Evolutionary conservation across 2,329 filamentous ascomycete genomes (phyloP), one percentile per base, ranked within the genome.

Genomic region (Alternaria panax): DNA sequence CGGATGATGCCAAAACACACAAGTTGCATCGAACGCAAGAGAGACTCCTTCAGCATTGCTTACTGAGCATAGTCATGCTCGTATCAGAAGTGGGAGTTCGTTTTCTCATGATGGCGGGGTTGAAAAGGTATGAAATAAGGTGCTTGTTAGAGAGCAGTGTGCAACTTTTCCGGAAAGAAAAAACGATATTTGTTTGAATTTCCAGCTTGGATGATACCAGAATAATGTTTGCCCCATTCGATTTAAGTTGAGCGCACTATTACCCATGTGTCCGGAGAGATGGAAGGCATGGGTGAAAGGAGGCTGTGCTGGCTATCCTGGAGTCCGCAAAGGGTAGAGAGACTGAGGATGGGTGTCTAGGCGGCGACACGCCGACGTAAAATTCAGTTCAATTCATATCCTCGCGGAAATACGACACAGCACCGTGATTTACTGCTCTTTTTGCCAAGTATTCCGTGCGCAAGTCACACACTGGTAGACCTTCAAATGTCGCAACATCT

Each of bases 241-340:
- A n/a, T 32, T 14, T 14, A 16, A 28, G 69, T 67, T 20, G 65
- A 72, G 34, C 53, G 60, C 38, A 72, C 67, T 1, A 27, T 73
- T 61, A 72, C 68, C 22, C 69, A 71, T 53, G 59, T 66, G 5
- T 66, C 62, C 16, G 53, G 54, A 16, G 54, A 54, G 28, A 53
- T 53, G 43, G 48, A 57, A 12, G 43, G 48, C 32, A 46, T 62
- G 18, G 51, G 40, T 8, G 25, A 22, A 65, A 65, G 54, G 51
- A 65, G 7, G 51, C 57, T 22, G 47, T 65, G n/a, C 40, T 65
- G 25, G 58, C 57, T 16, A 67, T 67, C 9, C 42, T 67, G 16
- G 45, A 61, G 9, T 34, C 42, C 22, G 64, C 60, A 22, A 59
- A 46, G 20, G 57, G 53, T 7, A 54, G 18, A 58, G 27, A n/a